Base-by-base conservation (phyloP, 139 green algal species). In the Micromonas commoda region DNA sequence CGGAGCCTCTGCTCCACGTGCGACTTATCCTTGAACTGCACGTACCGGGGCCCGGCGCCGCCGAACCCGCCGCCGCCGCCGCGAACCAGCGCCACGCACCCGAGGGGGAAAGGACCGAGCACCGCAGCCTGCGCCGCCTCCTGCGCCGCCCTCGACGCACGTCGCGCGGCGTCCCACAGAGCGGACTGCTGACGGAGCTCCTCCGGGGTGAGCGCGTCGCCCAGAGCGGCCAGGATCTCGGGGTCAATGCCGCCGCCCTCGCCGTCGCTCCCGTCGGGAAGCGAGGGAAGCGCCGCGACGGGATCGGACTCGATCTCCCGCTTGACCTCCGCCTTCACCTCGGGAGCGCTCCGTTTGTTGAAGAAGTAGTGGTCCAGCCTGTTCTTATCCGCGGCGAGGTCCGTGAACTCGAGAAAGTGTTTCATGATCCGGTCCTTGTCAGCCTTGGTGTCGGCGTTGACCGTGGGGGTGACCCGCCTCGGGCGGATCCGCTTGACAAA, bases 71-170 rank as follows among this genome's bases (percentile, higher is more conserved):
- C 45, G 20, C 19, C 34, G 21, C 68, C 68, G 37, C 38, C 53
- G 31, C 68, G 68, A 19, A 75, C 68, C 37, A 75, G 34, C 24
- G 37, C 37, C 37, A 75, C 37, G 37, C 68, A 75, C 37, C 33
- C 68, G 68, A 75, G 68, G 23, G 68, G 68, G 37, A 75, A 75
- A 60, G 68, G 68, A 23, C 53, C 68, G 24, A 75, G 38, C 2
- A 5, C 23, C 33, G 52, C 31, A 19, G 24, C 24, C n/a, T n/a
- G n/a, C n/a, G n/a, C n/a, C n/a, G n/a, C n/a, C n/a, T n/a, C n/a
- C n/a, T n/a, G n/a, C n/a, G n/a, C n/a, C n/a, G n/a, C n/a, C n/a
- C n/a, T 57, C 45, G 45, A 57, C 45, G 9, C 16, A 9, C 9
- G 45, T 57, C 45, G 9, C 45, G 45, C 16, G 9, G 45, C 45